Percentiles rank a stretch among this genome's conserved stretches.
Conservation (phyloP, 805 yeast species). For the Saccharomycopsis fibuligera region DNA sequence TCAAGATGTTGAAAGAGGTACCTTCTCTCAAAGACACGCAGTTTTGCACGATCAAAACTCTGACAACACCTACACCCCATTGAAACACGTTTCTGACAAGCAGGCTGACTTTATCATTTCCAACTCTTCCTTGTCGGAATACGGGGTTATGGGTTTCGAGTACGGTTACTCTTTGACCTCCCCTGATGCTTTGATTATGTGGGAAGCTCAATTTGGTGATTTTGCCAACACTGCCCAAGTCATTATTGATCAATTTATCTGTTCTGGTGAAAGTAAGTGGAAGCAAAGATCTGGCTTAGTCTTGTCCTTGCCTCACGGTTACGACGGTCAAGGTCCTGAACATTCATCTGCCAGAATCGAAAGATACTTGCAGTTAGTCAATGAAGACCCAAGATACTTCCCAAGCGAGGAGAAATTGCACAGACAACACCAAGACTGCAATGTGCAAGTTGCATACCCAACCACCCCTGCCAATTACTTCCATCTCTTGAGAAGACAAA, state of each 20-base stretch:
- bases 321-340: slow-evolving; percentile 99
- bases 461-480: slow-evolving; percentile 95
- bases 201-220: slow-evolving; percentile 99
- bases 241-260: slow-evolving; percentile 90
- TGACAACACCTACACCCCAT: slow-evolving; percentile 79
- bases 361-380: slow-evolving; percentile 91
- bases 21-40: slow-evolving; percentile 99
- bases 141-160: slow-evolving; percentile 99
- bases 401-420: slow-evolving; percentile 83
- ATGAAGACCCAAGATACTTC: slow-evolving; percentile 93
- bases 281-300: slow-evolving; percentile 97
- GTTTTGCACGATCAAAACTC: slow-evolving; percentile 93
- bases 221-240: slow-evolving; percentile 99
- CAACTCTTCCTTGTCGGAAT: slow-evolving; percentile 95
- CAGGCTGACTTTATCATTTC: slow-evolving; percentile 85
- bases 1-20: slow-evolving; percentile 99
- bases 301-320: slow-evolving; percentile 95
- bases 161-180: slow-evolving; percentile 97
- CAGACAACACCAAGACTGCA: slow-evolving; percentile 98
- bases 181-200: slow-evolving; percentile 93
- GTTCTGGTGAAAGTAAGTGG: slow-evolving; percentile 98
- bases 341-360: slow-evolving; percentile 97
- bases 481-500: slow-evolving; percentile 97
- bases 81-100: slow-evolving; percentile 67
- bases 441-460: slow-evolving; percentile 97